phyloP scores from a whole-genome alignment of 495 filamentous ascomycete genomes.

The Tuber microsphaerosporum region DNA sequence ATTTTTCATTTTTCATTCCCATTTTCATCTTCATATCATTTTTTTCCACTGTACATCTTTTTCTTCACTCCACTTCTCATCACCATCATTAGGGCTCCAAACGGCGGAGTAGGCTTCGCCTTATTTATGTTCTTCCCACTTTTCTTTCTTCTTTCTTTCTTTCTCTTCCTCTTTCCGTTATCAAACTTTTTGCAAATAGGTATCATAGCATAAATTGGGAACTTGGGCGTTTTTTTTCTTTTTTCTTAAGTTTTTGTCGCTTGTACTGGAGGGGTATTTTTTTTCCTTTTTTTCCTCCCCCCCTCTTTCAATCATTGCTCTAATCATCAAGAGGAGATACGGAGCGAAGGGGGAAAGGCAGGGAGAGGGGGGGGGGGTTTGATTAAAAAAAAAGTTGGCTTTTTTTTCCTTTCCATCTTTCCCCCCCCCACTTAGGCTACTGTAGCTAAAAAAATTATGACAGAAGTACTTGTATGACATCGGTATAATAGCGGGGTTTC shows the following conservation, averaged over 20 bases:
- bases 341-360: neutral
- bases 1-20: constrained; percentile 24
- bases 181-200: constrained; percentile 20
- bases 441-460: neutral
- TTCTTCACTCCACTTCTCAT: neutral
- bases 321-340: neutral
- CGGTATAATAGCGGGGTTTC: neutral
- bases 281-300: neutral
- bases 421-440: no score
- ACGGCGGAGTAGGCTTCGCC: neutral
- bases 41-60: neutral
- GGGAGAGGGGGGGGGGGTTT: neutral
- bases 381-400: neutral
- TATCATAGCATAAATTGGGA: constrained; percentile 15
- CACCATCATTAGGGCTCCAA: neutral
- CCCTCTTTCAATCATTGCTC: constrained; percentile 18
- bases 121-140: constrained; percentile 17
- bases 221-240: neutral
- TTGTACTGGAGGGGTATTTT: constrained; percentile 15
- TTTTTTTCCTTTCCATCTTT: neutral
- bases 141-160: constrained; percentile 27
- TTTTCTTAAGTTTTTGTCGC: neutral
- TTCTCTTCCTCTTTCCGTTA: constrained; percentile 20
- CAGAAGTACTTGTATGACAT: neutral
- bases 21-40: neutral